A percentile compares a stretch with the other conserved stretches of the same genome.
Evolutionary conservation across 2,329 filamentous ascomycete species (phyloP).

Genomic region (Aspergillus hortae): DNA sequence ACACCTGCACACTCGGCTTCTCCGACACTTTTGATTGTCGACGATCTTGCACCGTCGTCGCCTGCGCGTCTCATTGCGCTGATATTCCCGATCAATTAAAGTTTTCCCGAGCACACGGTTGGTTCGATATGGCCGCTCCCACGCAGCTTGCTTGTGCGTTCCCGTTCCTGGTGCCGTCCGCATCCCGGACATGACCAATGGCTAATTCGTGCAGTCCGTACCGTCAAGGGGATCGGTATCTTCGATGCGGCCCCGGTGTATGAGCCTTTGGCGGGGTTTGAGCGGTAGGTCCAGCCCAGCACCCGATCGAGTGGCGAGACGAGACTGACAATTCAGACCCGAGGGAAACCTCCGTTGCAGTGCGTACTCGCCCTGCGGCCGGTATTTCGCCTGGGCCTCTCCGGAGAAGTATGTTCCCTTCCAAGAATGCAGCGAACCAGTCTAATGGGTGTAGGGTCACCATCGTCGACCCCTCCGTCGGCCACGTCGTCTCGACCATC

Average conservation of each 20-base stretch:
- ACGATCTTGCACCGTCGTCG: slow-evolving; percentile 1
- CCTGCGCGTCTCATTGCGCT: slow-evolving; percentile 4
- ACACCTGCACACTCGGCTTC: slow-evolving; percentile 5
- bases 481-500: slow-evolving; percentile 70
- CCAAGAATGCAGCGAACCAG: not conserved
- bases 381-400: slow-evolving; percentile 93
- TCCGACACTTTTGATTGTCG: slow-evolving; percentile 5
- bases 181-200: slow-evolving; percentile 2
- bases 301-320: not conserved
- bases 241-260: slow-evolving; percentile 90
- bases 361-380: slow-evolving; percentile 91
- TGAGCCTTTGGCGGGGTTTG: slow-evolving; percentile 76
- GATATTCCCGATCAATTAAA: slow-evolving; percentile 5
- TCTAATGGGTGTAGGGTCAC: slow-evolving; percentile 56
- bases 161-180: not conserved
- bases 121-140: slow-evolving; percentile 68
- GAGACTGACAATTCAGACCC: slow-evolving; percentile 53
- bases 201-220: slow-evolving; percentile 62
- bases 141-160: slow-evolving; percentile 84
- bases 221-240: slow-evolving; percentile 92
- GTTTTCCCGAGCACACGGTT: slow-evolving; percentile 8
- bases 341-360: slow-evolving; percentile 94
- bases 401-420: slow-evolving; percentile 59
- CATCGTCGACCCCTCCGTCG: slow-evolving; percentile 76
- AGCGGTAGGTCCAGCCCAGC: slow-evolving; percentile 38